Percentiles rank a stretch among this genome's conserved stretches.
These are phyloP conservation scores for Fusarium clavum DNA, from an alignment of 2,329 filamentous ascomycete genomes.

Conservation along the genomic window DNA sequence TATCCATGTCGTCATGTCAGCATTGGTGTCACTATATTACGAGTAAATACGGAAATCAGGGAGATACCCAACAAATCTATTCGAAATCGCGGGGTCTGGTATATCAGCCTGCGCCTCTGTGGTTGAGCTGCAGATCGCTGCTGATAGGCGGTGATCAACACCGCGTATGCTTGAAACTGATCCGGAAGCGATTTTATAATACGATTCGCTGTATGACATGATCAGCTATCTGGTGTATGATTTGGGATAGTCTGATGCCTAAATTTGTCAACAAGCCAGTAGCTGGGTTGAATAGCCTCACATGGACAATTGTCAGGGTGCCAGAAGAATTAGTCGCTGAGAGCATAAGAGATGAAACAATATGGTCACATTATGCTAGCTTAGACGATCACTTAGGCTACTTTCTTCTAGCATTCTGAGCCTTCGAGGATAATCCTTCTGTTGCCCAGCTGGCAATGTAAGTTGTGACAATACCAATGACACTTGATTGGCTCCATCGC, in stretches of 20 bases:
- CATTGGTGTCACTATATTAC: constrained; percentile 27
- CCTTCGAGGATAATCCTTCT: not conserved
- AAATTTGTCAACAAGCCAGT: constrained; percentile 67
- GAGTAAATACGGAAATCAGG: constrained; percentile 36
- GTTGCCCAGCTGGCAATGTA: not conserved
- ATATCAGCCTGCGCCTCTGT: constrained; percentile 29
- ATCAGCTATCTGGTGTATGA: constrained; percentile 1
- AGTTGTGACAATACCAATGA: not conserved
- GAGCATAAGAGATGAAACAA: not conserved
- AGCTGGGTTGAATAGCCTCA: not conserved
- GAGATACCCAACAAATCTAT: not conserved
- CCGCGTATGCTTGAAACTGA: constrained; percentile 60
- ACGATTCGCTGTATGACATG: constrained; percentile 66
- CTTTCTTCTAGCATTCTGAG: not conserved
- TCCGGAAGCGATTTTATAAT: constrained; percentile 73
- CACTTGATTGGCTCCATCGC: not conserved
- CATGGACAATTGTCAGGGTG: not conserved
- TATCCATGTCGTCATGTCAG: constrained; percentile 14
- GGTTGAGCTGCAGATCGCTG: constrained; percentile 68
- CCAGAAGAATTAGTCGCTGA: not conserved
- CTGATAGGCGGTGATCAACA: constrained; percentile 67
- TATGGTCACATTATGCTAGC: not conserved
- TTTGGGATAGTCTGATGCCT: constrained; percentile 40
- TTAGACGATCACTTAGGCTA: not conserved
- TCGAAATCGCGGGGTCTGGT: not conserved